Base-by-base conservation (phyloP, 306 rosid species). In the Cucurbita ficifolia region DNA sequence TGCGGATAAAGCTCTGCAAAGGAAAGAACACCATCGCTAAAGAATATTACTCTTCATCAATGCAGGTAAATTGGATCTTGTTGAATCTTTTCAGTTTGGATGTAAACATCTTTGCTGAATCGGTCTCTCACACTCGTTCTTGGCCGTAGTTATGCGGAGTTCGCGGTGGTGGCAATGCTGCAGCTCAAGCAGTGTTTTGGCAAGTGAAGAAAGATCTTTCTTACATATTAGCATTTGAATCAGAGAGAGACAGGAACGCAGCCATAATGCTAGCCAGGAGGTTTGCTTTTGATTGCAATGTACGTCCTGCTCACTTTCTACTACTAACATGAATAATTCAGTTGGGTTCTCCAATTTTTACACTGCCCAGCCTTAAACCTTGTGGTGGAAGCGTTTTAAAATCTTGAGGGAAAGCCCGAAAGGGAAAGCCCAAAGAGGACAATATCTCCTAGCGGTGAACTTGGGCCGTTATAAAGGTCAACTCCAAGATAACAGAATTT, bases 221-320 rank as follows among this genome's bases (percentile, higher is more conserved):
- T 57, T 88, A 85, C 69, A 90, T 88, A 14, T 79, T 92, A 54
- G 96, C 97, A 51, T 92, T 89, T 19, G 94, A 92, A 83, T 82
- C 96, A 1, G 96, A 88, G 78, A 76, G 97, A 72, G 97, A 92
- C 76, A 86, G 96, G 62, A 92, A 92, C 61, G 97, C 97, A 3
- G 90, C 94, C 52, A 83, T 89, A 74, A 89, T 92, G 97, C 90
- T 92, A 76, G 94, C 97, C 43, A 81, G 97, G 90, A 82, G 97
- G 79, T 92, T 92, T 81, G 96, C 97, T 42, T 88, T 88, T 29
- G 96, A 92, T 76, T 92, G 96, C 73, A 92, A 89, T 81, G 97
- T 88, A 89, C 0, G 97, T 80, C 73, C 85, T 68, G 55, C 35
- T n/a, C 19, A n/a, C 51, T 11, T 12, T 24, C 50, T 72, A 45